Evolutionary conservation across 2,329 filamentous ascomycete genomes (phyloP).

Genomic region (Penicillium fuscoglaucum): DNA sequence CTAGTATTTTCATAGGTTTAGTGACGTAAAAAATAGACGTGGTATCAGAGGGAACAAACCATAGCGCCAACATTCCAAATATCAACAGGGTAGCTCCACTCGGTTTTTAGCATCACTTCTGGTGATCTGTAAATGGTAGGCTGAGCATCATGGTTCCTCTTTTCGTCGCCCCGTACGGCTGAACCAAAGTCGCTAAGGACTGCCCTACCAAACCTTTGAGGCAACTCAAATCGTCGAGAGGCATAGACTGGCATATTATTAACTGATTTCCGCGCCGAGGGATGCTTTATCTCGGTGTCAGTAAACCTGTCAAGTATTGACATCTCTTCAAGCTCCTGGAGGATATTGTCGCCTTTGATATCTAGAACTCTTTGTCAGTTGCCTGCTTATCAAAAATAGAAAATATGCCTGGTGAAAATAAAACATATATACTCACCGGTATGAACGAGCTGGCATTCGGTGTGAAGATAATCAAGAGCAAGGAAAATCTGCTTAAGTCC

Average conservation of each 20-base stretch:
- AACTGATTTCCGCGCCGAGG: background rate
- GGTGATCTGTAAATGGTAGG: conserved; percentile 35
- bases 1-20: conserved; percentile 26
- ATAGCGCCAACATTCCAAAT: conserved; percentile 54
- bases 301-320: background rate
- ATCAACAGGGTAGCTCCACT: conserved; percentile 51
- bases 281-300: background rate
- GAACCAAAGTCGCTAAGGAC: conserved; percentile 43
- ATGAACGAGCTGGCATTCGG: conserved; percentile 12
- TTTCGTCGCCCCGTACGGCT: conserved; percentile 40
- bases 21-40: background rate
- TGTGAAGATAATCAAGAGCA: conserved; percentile 15
- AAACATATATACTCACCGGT: background rate
- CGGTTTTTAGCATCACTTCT: conserved; percentile 49
- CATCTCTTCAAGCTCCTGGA: background rate
- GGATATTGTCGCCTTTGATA: background rate
- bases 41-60: conserved; percentile 36
- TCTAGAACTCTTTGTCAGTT: background rate
- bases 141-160: conserved; percentile 48
- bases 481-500: conserved; percentile 11
- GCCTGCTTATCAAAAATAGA: background rate
- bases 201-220: conserved; percentile 10
- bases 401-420: background rate
- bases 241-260: background rate
- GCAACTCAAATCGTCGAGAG: background rate